Conservation (phyloP, 1,139 yeast species). For the Debaryomyces sp. region DNA sequence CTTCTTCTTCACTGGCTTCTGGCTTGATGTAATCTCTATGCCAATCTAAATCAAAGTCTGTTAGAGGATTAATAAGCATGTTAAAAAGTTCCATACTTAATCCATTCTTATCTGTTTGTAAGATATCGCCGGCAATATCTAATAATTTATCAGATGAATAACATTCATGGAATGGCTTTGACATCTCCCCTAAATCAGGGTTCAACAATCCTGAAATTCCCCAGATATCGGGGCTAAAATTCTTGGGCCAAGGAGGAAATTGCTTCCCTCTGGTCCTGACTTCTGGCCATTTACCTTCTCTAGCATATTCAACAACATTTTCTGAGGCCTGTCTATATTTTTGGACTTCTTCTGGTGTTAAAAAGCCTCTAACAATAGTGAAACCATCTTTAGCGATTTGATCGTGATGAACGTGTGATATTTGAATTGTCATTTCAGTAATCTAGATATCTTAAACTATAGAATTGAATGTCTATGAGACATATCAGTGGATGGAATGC, state of each 20-base stretch:
- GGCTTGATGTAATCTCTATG: conserved; percentile 58
- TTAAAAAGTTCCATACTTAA: conserved; percentile 57
- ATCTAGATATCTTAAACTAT: neutral
- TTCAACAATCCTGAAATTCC: conserved; percentile 56
- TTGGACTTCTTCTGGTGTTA: conserved; percentile 44
- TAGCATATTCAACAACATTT: conserved; percentile 45
- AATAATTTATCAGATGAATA: conserved; percentile 48
- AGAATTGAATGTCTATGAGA: neutral
- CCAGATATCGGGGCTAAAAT: conserved; percentile 60
- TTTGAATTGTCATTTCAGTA: conserved; percentile 8
- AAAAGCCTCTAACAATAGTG: conserved; percentile 44
- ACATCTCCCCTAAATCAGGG: conserved; percentile 47
- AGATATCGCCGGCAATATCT: conserved; percentile 46
- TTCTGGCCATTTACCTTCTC: conserved; percentile 56
- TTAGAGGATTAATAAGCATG: conserved; percentile 58
- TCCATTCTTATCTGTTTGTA: conserved; percentile 39
- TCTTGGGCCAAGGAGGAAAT: conserved; percentile 64
- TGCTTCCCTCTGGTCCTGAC: conserved; percentile 59
- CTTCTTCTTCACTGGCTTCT: conserved; percentile 51
- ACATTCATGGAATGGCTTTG: conserved; percentile 45
- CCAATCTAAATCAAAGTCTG: conserved; percentile 60
- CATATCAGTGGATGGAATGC: neutral
- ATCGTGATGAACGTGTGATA: conserved; percentile 23
- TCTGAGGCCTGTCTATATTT: conserved; percentile 42
- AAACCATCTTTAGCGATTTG: conserved; percentile 49